A percentile compares a stretch with the other conserved stretches of the same genome.
phyloP scores from a whole-genome alignment of 2,329 filamentous ascomycete genomes.

The Exophiala sideris region DNA sequence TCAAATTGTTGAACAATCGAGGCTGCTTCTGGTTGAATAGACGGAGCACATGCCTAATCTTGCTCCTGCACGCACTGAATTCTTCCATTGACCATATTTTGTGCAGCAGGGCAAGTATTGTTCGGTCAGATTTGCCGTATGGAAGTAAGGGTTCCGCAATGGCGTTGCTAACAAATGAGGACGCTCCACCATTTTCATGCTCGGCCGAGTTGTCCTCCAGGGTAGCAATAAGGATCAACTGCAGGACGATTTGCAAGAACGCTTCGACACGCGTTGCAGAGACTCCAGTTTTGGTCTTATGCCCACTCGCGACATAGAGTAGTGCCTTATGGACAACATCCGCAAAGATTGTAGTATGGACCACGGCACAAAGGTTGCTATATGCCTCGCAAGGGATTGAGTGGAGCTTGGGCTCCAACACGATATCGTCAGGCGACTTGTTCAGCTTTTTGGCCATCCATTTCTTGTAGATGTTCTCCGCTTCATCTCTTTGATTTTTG shows the following conservation, averaged over 20 bases:
- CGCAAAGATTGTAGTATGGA: conserved; percentile 77
- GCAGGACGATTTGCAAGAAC: conserved; percentile 86
- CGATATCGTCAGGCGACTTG: conserved; percentile 74
- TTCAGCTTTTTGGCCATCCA: conserved; percentile 85
- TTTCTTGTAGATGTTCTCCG: conserved; percentile 81
- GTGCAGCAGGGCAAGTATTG: conserved; percentile 53
- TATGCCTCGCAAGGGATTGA: conserved; percentile 76
- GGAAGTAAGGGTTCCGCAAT: conserved; percentile 48
- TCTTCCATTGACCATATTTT: conserved; percentile 62
- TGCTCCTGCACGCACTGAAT: conserved; percentile 78
- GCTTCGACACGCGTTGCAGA: conserved; percentile 81
- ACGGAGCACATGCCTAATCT: conserved; percentile 78
- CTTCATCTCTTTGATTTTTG: conserved; percentile 95
- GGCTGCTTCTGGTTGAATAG: conserved; percentile 82
- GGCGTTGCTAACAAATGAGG: conserved; percentile 71
- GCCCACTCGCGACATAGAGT: conserved; percentile 70
- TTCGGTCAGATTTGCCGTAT: conserved; percentile 37
- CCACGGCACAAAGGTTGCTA: conserved; percentile 71
- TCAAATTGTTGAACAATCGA: conserved; percentile 66
- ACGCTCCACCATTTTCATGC: conserved; percentile 45
- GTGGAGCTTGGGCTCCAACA: conserved; percentile 83
- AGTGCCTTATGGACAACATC: conserved; percentile 88
- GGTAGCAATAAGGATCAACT: conserved; percentile 80
- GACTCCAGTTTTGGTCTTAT: conserved; percentile 67
- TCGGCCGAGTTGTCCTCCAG: conserved; percentile 68